A percentile compares a stretch with the other conserved stretches of the same genome.
These are phyloP conservation scores for Myotisia sp. DNA, from an alignment of 2,329 filamentous ascomycete genomes.

Conservation along the genomic window DNA sequence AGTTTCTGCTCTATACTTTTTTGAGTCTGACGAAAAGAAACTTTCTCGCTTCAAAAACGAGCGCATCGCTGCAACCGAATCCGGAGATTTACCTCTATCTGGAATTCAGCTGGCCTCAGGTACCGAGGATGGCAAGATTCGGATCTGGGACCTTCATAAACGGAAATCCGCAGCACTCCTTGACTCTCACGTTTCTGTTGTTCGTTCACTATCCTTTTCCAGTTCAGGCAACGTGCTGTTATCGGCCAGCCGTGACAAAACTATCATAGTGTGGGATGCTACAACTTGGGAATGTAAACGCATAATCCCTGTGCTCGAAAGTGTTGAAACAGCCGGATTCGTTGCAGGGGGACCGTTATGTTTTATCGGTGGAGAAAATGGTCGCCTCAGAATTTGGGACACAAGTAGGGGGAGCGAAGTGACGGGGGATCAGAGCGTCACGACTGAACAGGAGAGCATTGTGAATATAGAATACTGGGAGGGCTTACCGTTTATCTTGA, in stretches of 20 bases:
- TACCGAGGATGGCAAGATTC: constrained; percentile 83
- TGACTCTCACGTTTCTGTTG: constrained; percentile 88
- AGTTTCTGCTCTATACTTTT: constrained; percentile 82
- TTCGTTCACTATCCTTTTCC: constrained; percentile 76
- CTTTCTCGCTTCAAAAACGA: constrained; percentile 13
- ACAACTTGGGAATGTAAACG: constrained; percentile 69
- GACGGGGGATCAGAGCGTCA: constrained; percentile 54
- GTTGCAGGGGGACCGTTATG: constrained; percentile 55
- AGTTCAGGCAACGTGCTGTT: constrained; percentile 59
- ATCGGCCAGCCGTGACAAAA: constrained; percentile 83
- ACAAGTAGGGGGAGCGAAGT: constrained; percentile 63
- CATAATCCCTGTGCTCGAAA: constrained; percentile 71
- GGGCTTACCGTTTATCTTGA: constrained; percentile 56
- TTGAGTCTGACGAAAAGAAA: constrained; percentile 46
- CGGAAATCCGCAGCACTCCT: constrained; percentile 60
- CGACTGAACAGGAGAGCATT: constrained; percentile 51
- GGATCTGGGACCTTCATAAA: constrained; percentile 83
- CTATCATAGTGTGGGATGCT: constrained; percentile 80
- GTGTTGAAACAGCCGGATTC: constrained; percentile 73
- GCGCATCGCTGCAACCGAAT: constrained; percentile 32
- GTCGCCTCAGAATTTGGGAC: constrained; percentile 71
- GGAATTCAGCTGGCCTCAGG: constrained; percentile 76
- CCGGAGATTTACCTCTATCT: constrained; percentile 27
- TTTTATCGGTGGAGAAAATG: constrained; percentile 74
- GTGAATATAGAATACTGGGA: constrained; percentile 55